Base-by-base conservation (phyloP, 306 rosid genomes). In the Vigna nakashimae region DNA sequence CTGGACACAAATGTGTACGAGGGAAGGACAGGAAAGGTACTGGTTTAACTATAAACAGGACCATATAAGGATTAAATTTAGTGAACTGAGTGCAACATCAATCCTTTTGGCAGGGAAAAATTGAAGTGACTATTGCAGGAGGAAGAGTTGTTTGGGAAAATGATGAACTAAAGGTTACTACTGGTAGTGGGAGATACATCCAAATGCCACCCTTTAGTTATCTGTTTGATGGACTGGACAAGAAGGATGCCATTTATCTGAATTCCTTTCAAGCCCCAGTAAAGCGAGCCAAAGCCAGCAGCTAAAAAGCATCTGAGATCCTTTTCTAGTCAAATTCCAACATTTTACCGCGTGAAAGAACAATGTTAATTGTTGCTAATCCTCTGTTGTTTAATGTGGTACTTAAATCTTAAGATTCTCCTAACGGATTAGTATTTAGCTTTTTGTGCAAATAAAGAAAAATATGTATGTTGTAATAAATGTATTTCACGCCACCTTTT, bases 111-210 rank as follows among this genome's bases (percentile, higher is more conserved):
- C 88, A 94, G 98, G 98, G 98, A 32, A 94, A 92, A 79, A 79
- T 94, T 77, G 98, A 92, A 88, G 98, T 92, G 67, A 92, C 98
- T 67, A 86, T 94, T 78, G 79, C 95, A 56, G 91, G 97, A 73
- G 98, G 98, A 88, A 86, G 89, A 89, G 74, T 94, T 79, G 98
- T 92, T 66, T 94, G 98, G 98, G 88, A 92, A 88, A 90, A 92
- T 48, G 76, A 90, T 79, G 88, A 90, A 81, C 87, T 94, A 71
- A 90, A 85, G 79, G 89, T 89, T 52, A 85, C 79, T 84, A 92
- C 97, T 18, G 97, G 93, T 46, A 82, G 87, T 46, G 97, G 97
- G 24, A 90, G 81, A 88, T 90, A 94, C 81, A 79, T 92, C 68
- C 73, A 89, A 84, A 87, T 82, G 93, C 85, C 78, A 38, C 95